Base-by-base conservation (phyloP, 2,329 filamentous ascomycete species). In the Colletotrichum salicis region DNA sequence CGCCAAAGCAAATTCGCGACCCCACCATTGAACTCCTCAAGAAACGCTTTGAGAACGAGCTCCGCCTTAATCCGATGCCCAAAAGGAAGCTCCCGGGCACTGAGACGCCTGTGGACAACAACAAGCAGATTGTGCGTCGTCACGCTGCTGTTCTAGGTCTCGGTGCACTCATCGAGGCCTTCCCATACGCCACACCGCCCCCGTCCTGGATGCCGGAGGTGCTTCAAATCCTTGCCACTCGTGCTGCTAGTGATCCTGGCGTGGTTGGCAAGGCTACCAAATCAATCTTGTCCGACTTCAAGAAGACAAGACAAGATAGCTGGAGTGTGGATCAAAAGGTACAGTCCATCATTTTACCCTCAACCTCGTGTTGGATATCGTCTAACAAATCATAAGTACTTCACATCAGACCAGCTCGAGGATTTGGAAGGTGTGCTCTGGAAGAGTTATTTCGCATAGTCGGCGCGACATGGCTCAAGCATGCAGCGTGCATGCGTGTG, bases 291-390 rank as follows among this genome's bases (percentile, higher is more conserved):
- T 95, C 95, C 73, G 97, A 99, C 78, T 99, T 99, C 87, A 99
- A 99, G 86, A 99, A 99, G 89, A 99, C 96, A 57, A 91, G 96
- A 80, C 96, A 99, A 82, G 96, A 99, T 86, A 99, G 96, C 76
- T 99, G 96, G 96, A 92, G 92, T 78, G 96, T 97, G 72, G 96
- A 99, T 84, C 94, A 97, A 77, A 98, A 97, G 93, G 96, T 97
- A 84, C 82, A 90, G 83, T 68, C 15, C 13, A 19, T 5, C 2
- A 35, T 3, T 58, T 19, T 41, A 64, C n/a, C 13, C 7, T 27
- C 54, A 4, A 10, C 41, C 19, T 48, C 41, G 8, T 22, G 8
- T 59, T 52, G 11, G n/a, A 41, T 54, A 27, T 35, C 61, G 22
- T 68, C 77, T 79, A 76, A 79, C 74, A 4, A 6, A 58, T 66